Evolutionary conservation across 2,329 filamentous ascomycete species (phyloP), one percentile per base, ranked within the genome.

Genomic region (Trichoderma harzianum): DNA sequence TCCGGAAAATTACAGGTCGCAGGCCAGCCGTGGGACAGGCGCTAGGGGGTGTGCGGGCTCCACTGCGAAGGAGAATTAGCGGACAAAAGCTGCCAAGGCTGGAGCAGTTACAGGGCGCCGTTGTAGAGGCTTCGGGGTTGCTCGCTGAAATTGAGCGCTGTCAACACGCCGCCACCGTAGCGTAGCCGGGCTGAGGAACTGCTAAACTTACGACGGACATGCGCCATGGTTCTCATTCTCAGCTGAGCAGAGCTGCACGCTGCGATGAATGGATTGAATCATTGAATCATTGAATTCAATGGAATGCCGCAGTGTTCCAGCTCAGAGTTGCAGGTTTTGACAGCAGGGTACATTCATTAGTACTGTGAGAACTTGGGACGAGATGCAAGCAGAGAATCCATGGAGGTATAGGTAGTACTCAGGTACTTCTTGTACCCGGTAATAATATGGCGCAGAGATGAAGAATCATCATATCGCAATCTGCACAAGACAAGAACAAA

Each of bases 1-100:
- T 65, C 61, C 69, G 69, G 69, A 65, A 65, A 62, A 69, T 69
- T 69, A 69, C 39, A 30, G 47, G 28, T 65, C 39, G 39, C 53
- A 57, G 64, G 51, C 51, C 51, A 34, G 51, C 64, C 16, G 30
- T 36, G 51, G 51, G 30, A 32, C 47, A 32, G 62, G 51, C 21
- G 51, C 16, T 60, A 34, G 30, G 57, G 18, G 57, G 57, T 30
- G 57, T 34, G 57, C 7, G 57, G 57, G 32, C 28, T 21, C 28
- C 57, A 60, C 57, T 14, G 32, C 24, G 64, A 51, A 51, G 64
- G 64, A 67, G 47, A 67, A 57, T 51, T 51, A 61, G 66, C 39
- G 66, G 55, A 32, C 36, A 61, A 61, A 32, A 68, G 24, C 64
- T 30, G 24, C 51, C 53, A 43, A 43, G 26, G 53, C 12, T 28